Conservation (phyloP, 139 green algal species). For the Picochlorum sp. region DNA sequence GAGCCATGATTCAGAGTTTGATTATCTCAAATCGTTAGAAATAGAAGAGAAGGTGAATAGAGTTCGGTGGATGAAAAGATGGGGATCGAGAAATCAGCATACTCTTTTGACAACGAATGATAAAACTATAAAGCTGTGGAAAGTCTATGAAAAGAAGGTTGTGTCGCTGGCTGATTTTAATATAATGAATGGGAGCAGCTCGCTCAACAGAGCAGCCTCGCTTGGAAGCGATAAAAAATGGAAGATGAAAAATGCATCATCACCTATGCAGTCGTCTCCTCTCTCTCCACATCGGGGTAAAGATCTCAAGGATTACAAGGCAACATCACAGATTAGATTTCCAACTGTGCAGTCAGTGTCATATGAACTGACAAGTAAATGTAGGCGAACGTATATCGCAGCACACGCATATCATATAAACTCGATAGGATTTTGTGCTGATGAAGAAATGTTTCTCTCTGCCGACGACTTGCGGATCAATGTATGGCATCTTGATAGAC, state of each 20-base stretch:
- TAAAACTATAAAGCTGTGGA: slow-evolving; percentile 99
- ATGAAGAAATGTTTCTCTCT: slow-evolving; percentile 94
- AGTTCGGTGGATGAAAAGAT: slow-evolving; percentile 69
- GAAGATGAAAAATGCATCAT: no score
- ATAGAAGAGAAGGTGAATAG: slow-evolving; percentile 99
- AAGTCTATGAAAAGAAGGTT: slow-evolving; percentile 84
- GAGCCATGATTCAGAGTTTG: slow-evolving; percentile 97
- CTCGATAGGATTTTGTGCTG: slow-evolving; percentile 73
- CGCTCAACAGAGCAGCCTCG: slow-evolving; percentile 4
- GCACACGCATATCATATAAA: slow-evolving; percentile 99
- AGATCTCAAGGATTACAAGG: neutral
- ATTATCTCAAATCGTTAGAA: slow-evolving; percentile 97
- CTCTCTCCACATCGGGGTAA: neutral
- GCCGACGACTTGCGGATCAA: slow-evolving; percentile 89
- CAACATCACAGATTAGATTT: slow-evolving; percentile 26
- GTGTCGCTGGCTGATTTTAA: slow-evolving; percentile 75
- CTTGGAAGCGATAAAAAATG: slow-evolving; percentile 6
- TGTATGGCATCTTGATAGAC: slow-evolving; percentile 94
- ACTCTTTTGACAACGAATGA: slow-evolving; percentile 79
- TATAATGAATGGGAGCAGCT: slow-evolving; percentile 37
- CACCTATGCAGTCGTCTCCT: neutral
- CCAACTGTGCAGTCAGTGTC: slow-evolving; percentile 19
- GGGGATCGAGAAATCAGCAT: neutral
- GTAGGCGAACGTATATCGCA: slow-evolving; percentile 71
- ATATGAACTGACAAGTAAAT: slow-evolving; percentile 39